Evolutionary conservation across 768 basidiomycete genomes (phyloP).

Genomic region (Roridomyces roridus): DNA sequence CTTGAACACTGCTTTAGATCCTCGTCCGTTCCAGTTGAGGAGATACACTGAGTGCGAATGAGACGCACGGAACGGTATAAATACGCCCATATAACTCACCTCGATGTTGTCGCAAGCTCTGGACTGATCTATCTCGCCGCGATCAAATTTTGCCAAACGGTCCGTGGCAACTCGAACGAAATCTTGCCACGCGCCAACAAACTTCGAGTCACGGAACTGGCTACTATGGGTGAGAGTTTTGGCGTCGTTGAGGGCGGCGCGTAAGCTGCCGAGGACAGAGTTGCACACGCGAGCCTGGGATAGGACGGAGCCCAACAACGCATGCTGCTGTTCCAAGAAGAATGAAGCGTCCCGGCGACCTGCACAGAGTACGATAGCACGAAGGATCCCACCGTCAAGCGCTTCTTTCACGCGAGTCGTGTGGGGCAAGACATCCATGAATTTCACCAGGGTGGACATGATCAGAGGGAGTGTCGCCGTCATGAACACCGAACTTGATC

Average conservation of each 20-base stretch:
- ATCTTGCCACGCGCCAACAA: not conserved
- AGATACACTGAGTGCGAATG: no score
- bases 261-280: slow-evolving; percentile 4
- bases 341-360: no score
- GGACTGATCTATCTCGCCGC: not conserved
- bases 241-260: not conserved
- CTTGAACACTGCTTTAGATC: no score
- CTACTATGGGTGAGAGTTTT: not conserved
- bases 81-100: not conserved
- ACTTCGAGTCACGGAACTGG: not conserved
- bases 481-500: no score
- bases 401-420: not conserved
- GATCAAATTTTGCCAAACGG: not conserved
- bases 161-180: slow-evolving; percentile 1
- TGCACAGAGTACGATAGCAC: slow-evolving; percentile 2
- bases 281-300: not conserved
- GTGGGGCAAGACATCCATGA: no score
- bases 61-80: no score
- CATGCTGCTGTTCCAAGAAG: no score
- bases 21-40: no score
- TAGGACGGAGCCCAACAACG: not conserved
- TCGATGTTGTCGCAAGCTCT: slow-evolving; percentile 10
- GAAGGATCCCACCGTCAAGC: no score
- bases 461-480: no score
- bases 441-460: no score